Base-by-base conservation (phyloP, 495 filamentous ascomycete genomes). In the Neurospora terricola region DNA sequence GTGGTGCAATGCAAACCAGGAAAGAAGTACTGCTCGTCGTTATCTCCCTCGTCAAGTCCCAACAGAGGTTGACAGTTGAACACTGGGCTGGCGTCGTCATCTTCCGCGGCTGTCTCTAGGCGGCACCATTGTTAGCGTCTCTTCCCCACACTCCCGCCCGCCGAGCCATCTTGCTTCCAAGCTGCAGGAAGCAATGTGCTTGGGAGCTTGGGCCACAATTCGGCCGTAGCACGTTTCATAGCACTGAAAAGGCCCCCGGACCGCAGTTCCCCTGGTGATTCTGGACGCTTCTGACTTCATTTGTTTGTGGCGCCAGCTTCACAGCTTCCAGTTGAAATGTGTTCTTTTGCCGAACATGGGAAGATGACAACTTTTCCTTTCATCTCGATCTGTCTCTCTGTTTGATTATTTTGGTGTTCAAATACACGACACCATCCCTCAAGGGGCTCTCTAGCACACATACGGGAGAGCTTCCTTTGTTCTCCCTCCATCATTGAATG, bases 341-440 rank as follows among this genome's bases (percentile, higher is more conserved):
- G 80, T 81, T 81, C 80, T 81, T 80, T 81, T 81, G 76, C 80
- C 78, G 40, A 81, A 80, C 69, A 76, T 73, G 78, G 77, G 77
- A 81, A 80, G 69, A 75, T 81, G 80, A 71, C 80, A 80, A 76
- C 78, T 76, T 78, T 76, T 73, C 71, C 71, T 79, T 78, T 71
- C 27, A 42, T 69, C 71, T 66, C 14, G 3, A 66, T 66, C 27
- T 4, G 54, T 16, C 54, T 36, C 2, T 66, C 4, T 30, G 21
- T 54, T 45, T 54, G 48, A 0, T 27, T 54, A 2, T 5, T 2
- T 62, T 8, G 54, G 14, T 14, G 14, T 62, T 62, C 23, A 62
- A 16, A 62, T 2, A 62, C 54, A 30, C 27, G 12, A 34, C 54
- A 62, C 27, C 23, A 62, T 62, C 11, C 12, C 11, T 14, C 59